These are phyloP conservation scores for Ganoderma leucocontextum DNA, from an alignment of 1,284 basidiomycete genomes.

Conservation along the genomic window DNA sequence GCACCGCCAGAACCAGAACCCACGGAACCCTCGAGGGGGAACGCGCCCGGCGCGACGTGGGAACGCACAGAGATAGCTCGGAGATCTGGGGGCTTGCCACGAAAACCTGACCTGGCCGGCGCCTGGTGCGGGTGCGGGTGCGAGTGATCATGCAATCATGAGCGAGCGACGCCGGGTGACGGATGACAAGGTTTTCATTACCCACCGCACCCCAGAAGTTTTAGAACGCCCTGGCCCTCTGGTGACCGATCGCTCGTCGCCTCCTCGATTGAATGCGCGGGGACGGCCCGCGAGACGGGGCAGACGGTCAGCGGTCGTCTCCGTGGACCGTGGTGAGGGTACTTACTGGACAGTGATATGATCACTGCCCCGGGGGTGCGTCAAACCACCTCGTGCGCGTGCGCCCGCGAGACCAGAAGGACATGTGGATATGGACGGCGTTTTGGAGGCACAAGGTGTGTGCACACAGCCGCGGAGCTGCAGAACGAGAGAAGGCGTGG, in stretches of 20 bases:
- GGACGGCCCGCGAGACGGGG: conserved; percentile 12
- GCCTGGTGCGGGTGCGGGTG: conserved; percentile 1
- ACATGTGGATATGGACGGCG: not conserved
- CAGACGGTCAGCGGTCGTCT: not conserved
- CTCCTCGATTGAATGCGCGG: conserved; percentile 29
- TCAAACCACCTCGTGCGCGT: not conserved
- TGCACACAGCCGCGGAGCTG: conserved; percentile 25
- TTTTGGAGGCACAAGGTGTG: conserved; percentile 2
- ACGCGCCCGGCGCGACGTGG: conserved; percentile 26
- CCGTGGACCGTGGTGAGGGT: not conserved
- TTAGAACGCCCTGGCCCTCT: conserved; percentile 19
- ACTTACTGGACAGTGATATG: not conserved
- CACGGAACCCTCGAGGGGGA: conserved; percentile 33
- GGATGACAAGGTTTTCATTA: conserved; percentile 35
- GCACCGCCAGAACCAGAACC: conserved; percentile 24
- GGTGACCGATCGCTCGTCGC: conserved; percentile 6
- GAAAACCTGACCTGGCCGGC: not conserved
- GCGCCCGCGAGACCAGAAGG: conserved; percentile 1
- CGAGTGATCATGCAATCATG: conserved; percentile 4
- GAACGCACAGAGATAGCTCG: conserved; percentile 21
- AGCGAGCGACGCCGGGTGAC: not conserved
- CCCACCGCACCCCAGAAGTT: conserved; percentile 33
- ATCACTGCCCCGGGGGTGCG: not conserved
- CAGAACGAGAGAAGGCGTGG: conserved; percentile 17
- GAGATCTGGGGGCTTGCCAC: conserved; percentile 3